Evolutionary conservation across 2,329 filamentous ascomycete genomes (phyloP).

Genomic region (Bisporella sp.): DNA sequence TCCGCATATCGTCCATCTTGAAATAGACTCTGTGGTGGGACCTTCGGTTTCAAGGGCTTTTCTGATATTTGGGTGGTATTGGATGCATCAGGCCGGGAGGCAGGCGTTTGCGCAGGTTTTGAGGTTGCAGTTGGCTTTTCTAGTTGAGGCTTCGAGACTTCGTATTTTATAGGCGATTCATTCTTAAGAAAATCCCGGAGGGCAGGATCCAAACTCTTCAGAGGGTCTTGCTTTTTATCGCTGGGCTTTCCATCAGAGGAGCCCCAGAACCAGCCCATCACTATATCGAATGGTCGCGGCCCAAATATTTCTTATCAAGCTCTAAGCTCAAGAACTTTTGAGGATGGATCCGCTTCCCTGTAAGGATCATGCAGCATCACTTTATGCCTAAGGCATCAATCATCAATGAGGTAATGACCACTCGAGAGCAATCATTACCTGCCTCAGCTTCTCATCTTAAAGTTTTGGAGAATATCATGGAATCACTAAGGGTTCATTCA

Average conservation of each 20-base stretch:
- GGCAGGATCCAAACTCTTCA: conserved; percentile 55
- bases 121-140: conserved; percentile 9
- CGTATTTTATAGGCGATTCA: conserved; percentile 51
- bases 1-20: conserved; percentile 72
- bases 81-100: conserved; percentile 5
- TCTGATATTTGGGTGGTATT: background rate
- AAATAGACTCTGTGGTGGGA: conserved; percentile 45
- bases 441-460: too few relatives aligned
- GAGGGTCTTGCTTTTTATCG: conserved; percentile 38
- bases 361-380: too few relatives aligned
- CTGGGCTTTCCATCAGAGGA: conserved; percentile 15
- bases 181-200: conserved; percentile 60
- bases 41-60: conserved; percentile 5
- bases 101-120: conserved; percentile 1
- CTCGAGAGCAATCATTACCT: too few relatives aligned
- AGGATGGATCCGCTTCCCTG: too few relatives aligned
- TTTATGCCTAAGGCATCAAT: too few relatives aligned
- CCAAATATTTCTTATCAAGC: background rate
- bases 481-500: too few relatives aligned
- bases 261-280: conserved; percentile 30
- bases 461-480: too few relatives aligned
- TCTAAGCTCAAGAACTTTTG: background rate
- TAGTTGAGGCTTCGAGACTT: conserved; percentile 13
- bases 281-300: background rate
- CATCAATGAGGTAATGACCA: too few relatives aligned